Conservation (phyloP, 306 rosid genomes). For the Pachyrhizus erosus region DNA sequence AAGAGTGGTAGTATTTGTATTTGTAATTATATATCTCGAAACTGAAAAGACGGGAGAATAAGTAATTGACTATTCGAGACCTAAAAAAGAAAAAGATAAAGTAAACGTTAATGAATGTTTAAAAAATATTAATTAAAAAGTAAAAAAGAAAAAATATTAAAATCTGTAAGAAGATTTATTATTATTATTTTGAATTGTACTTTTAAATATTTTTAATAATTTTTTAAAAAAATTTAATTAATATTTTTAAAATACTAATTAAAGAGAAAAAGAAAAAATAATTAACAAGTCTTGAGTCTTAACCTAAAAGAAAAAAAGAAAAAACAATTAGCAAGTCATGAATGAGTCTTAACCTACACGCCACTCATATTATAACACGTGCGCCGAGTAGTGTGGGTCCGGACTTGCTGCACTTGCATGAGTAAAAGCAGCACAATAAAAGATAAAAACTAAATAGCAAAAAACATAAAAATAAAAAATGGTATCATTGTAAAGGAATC, state of each 20-base stretch:
- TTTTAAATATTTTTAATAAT: no score
- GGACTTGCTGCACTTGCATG: constrained; percentile 16
- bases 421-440: not conserved
- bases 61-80: not conserved
- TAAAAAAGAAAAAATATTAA: no score
- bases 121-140: no score
- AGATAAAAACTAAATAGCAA: not conserved
- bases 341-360: not conserved
- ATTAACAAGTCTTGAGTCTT: no score
- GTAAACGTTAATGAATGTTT: no score
- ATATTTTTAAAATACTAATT: no score
- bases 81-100: not conserved
- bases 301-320: not conserved
- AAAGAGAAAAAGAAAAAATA: no score
- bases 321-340: not conserved
- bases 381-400: not conserved
- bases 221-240: no score
- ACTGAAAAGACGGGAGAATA: not conserved
- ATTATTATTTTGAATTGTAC: no score
- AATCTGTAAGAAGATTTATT: no score
- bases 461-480: not conserved
- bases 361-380: constrained; percentile 40
- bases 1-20: not conserved
- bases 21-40: not conserved
- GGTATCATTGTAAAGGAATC: constrained; percentile 45